Base-by-base conservation (phyloP, 768 basidiomycete genomes). In the Suillus subluteus region DNA sequence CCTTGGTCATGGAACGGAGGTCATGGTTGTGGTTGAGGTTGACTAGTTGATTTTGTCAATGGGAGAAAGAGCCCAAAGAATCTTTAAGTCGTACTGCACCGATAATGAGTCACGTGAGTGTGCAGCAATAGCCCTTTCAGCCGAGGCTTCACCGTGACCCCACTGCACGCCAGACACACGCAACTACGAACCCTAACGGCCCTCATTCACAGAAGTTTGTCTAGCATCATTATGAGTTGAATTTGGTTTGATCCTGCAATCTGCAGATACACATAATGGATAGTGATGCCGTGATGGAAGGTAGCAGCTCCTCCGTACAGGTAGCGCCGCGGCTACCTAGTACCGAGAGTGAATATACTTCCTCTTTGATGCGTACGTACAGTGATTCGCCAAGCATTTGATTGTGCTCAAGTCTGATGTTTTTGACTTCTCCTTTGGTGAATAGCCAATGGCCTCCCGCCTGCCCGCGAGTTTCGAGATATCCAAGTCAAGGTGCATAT, bases 401-500 rank as follows among this genome's bases (percentile, higher is more conserved):
- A 37, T 62, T 56, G 35, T n/a, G 18, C 63, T 62, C 38, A 35
- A 58, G 18, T n/a, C 15, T 43, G 38, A 40, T 58, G 26, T 26
- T 65, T 46, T 38, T 40, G 46, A 37, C 65, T 48, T 16, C 43
- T 38, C n/a, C 48, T 67, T 26, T 62, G 15, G 21, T 44, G 41
- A 67, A 61, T 43, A 61, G 59, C 59, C 41, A 61, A 43, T 21
- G 26, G 21, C 41, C 59, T 61, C 41, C 59, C 59, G 21, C 59
- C 59, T 21, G 59, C 80, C 66, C 86, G 86, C 65, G 88, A 90
- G 71, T 91, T 92, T 73, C 87, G 89, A 63, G 92, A 94, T 66
- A 86, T 94, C 66, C 86, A 91, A 66, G 93, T 94, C 66, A 94
- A 94, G 75, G 91, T 95, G 23, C 93, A 94, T 72, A 90, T 93